Percentiles rank a stretch among this genome's conserved stretches.
Evolutionary conservation across 1,284 basidiomycete genomes (phyloP).

Genomic region (Hemileccinum hortonii): DNA sequence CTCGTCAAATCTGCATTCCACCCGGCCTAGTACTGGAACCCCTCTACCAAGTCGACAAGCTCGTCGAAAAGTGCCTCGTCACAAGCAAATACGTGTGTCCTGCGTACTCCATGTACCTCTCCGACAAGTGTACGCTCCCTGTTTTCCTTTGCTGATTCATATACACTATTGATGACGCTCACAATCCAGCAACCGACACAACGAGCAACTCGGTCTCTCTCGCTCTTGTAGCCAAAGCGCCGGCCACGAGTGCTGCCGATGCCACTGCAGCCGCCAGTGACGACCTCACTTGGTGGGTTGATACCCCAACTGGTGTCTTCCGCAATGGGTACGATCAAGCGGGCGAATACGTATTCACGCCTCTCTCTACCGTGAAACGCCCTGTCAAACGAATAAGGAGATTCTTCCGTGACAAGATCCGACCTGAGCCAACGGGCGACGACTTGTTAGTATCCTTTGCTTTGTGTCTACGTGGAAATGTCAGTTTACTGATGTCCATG

Average conservation of each 20-base stretch:
- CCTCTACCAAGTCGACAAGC: slow-evolving; percentile 20
- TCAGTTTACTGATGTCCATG: background rate
- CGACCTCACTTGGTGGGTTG: slow-evolving; percentile 14
- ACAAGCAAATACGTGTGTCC: slow-evolving; percentile 19
- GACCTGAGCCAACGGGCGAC: slow-evolving; percentile 18
- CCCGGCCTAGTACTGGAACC: slow-evolving; percentile 13
- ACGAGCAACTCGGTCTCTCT: slow-evolving; percentile 7
- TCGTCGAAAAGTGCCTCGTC: slow-evolving; percentile 22
- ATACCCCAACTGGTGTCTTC: slow-evolving; percentile 18
- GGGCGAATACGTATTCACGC: slow-evolving; percentile 17
- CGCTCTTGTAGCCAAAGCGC: slow-evolving; percentile 3
- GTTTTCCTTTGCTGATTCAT: background rate
- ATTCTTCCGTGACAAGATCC: slow-evolving; percentile 16
- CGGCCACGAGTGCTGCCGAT: background rate
- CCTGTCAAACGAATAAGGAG: slow-evolving; percentile 18
- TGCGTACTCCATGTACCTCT: slow-evolving; percentile 29
- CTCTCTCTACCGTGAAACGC: slow-evolving; percentile 24
- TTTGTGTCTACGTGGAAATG: background rate
- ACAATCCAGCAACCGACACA: slow-evolving; percentile 14
- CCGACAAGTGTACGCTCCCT: slow-evolving; percentile 22
- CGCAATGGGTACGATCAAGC: slow-evolving; percentile 15
- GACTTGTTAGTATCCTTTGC: slow-evolving; percentile 19
- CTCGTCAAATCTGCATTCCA: slow-evolving; percentile 21
- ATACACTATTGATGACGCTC: slow-evolving; percentile 1
- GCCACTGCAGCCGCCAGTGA: background rate